Conservation (phyloP, 2,329 filamentous ascomycete species). For the Epichloe gansuensis region DNA sequence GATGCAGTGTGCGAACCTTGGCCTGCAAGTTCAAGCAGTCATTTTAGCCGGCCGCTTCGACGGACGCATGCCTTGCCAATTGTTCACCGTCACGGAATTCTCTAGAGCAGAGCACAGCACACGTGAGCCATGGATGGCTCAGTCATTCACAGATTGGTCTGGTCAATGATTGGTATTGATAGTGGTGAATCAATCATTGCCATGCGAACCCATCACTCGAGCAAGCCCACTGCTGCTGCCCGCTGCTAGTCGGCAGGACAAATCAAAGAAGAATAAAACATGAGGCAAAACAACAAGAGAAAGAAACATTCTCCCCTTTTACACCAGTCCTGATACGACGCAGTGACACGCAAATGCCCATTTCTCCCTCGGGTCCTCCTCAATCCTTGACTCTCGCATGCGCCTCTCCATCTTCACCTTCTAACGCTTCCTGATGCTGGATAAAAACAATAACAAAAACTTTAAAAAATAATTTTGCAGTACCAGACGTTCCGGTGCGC, state of each 20-base stretch:
- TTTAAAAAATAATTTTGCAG: not conserved
- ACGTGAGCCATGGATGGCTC: too few species aligned
- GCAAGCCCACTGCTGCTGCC: not conserved
- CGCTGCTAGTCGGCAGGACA: too few species aligned
- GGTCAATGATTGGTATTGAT: too few species aligned
- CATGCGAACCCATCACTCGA: not conserved
- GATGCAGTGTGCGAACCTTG: too few species aligned
- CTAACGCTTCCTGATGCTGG: slow-evolving; percentile 1
- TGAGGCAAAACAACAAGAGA: not conserved
- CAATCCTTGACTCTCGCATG: not conserved
- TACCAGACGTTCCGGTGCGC: not conserved
- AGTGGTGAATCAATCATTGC: too few species aligned
- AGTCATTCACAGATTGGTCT: too few species aligned
- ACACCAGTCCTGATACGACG: not conserved
- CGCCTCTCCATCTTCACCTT: not conserved
- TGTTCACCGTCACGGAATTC: too few species aligned
- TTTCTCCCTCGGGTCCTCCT: not conserved
- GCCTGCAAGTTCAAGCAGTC: too few species aligned
- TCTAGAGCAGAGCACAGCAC: too few species aligned
- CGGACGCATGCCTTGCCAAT: too few species aligned
- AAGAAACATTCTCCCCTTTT: not conserved
- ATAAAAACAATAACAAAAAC: not conserved
- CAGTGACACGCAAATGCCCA: not conserved
- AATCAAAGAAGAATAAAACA: not conserved
- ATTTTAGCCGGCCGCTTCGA: too few species aligned